These are phyloP conservation scores for Circinella umbellata DNA, from an alignment of 371 early-diverging fungal species.

Conservation along the genomic window DNA sequence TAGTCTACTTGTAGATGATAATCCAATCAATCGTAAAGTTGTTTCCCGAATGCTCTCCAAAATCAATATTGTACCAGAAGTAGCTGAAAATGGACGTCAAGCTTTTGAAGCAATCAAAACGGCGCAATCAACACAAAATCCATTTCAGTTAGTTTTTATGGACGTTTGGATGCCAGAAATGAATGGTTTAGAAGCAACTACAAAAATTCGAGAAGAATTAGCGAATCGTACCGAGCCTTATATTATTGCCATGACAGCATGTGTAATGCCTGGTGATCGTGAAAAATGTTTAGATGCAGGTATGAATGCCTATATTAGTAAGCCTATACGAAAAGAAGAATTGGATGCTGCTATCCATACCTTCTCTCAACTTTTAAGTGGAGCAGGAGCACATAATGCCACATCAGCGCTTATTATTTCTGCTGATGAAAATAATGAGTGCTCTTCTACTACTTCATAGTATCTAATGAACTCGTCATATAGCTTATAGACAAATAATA, in stretches of 20 bases:
- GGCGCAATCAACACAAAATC: constrained; percentile 10
- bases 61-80: constrained; percentile 18
- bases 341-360: constrained; percentile 38
- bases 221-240: constrained; percentile 39
- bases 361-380: constrained; percentile 21
- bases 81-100: constrained; percentile 49
- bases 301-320: constrained; percentile 43
- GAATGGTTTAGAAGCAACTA: constrained; percentile 53
- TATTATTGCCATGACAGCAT: constrained; percentile 61
- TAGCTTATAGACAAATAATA: no score
- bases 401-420: no score
- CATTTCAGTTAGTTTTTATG: constrained; percentile 55
- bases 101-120: constrained; percentile 42
- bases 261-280: constrained; percentile 59
- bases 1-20: constrained; percentile 59
- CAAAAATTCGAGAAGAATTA: constrained; percentile 46
- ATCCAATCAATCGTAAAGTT: constrained; percentile 58
- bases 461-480: no score
- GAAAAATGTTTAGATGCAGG: constrained; percentile 56
- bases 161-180: constrained; percentile 65
- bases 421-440: no score
- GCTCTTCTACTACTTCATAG: no score
- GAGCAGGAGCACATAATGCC: no score
- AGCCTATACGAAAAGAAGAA: constrained; percentile 54
- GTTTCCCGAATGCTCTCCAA: constrained; percentile 45